phyloP scores from a whole-genome alignment of 2,329 filamentous ascomycete species.

The Pyrenophora seminiperda region DNA sequence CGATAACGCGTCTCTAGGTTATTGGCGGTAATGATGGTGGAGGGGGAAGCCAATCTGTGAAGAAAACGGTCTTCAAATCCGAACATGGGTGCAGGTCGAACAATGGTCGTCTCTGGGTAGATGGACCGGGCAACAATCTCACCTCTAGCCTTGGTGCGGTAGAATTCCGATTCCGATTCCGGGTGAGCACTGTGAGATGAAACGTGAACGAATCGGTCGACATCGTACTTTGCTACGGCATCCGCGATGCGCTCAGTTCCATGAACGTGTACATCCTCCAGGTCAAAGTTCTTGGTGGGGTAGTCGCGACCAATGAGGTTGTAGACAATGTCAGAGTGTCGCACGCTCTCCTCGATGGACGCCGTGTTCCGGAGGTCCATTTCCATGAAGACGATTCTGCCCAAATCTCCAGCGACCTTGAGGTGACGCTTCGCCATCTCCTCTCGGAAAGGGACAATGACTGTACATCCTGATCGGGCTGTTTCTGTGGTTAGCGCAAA shows the following conservation, averaged over 20 bases:
- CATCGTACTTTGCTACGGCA: constrained; percentile 95
- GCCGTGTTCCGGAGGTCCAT: constrained; percentile 92
- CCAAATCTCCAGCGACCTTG: constrained; percentile 94
- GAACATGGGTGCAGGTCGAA: constrained; percentile 90
- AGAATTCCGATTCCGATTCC: constrained; percentile 85
- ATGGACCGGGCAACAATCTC: constrained; percentile 85
- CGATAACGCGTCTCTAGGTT: constrained; percentile 89
- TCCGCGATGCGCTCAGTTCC: constrained; percentile 90
- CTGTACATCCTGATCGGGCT: constrained; percentile 93
- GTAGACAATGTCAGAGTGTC: constrained; percentile 97
- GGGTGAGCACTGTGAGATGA: constrained; percentile 90
- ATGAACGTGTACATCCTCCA: constrained; percentile 92
- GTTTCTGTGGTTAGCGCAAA: constrained; percentile 31
- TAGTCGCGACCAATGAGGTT: constrained; percentile 95
- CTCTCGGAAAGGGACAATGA: constrained; percentile 91
- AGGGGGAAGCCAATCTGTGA: constrained; percentile 77
- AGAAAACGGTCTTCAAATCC: constrained; percentile 94
- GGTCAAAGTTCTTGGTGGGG: constrained; percentile 95
- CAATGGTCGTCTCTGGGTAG: constrained; percentile 96
- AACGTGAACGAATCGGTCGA: constrained; percentile 95
- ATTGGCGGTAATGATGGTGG: constrained; percentile 87
- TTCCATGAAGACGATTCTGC: constrained; percentile 88
- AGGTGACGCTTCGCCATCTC: constrained; percentile 98
- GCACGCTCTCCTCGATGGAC: constrained; percentile 94
- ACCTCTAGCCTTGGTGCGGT: constrained; percentile 83